Evolutionary conservation across 495 filamentous ascomycete species (phyloP), one percentile per base, ranked within the genome.

Genomic region (Elasticomyces elasticus): DNA sequence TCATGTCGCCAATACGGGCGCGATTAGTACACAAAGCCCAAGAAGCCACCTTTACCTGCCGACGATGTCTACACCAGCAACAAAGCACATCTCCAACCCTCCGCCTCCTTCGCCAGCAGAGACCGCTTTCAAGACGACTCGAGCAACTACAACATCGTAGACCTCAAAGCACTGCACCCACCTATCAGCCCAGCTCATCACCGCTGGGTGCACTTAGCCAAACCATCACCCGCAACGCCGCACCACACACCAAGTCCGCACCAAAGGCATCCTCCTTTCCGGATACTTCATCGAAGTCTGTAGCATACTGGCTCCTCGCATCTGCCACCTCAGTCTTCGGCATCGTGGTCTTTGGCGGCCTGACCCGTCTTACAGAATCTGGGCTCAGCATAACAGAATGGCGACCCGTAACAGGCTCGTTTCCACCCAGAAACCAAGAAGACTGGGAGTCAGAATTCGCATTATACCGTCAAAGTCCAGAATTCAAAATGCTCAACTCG

Each of bases 351-450:
- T 95, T 94, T 66, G 92, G 92, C 30, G 92, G 92, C 1, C 73
- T 98, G 50, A 98, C 92, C 24, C 75, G 92, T 49, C 72, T 98
- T 47, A 98, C 92, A 6, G 92, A 98, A 71, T 98, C 92, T 55
- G 92, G 91, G 87, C 79, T 98, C 58, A 95, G 89, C 70, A 98
- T 98, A 64, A 98, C 92, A 48, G 94, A 98, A 89, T 98, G 92
- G 92, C 87, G 83, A 59, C 92, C 92, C 58, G 89, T 97, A 35
- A 97, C 92, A 5, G 92, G 92, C 56, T 86, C 87, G 23, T 73
- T 92, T n/a, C 91, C 91, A 11, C 92, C 92, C 25, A 74, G 86
- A 62, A 84, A 79, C 52, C 66, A 69, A 12, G 78, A 72, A 49
- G 83, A 88, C 66, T 98, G 92, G 92, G 81, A 94, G 53, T 76